These are phyloP conservation scores for Camelina hispida DNA, from an alignment of 345 rosid genomes.

Conservation along the genomic window DNA sequence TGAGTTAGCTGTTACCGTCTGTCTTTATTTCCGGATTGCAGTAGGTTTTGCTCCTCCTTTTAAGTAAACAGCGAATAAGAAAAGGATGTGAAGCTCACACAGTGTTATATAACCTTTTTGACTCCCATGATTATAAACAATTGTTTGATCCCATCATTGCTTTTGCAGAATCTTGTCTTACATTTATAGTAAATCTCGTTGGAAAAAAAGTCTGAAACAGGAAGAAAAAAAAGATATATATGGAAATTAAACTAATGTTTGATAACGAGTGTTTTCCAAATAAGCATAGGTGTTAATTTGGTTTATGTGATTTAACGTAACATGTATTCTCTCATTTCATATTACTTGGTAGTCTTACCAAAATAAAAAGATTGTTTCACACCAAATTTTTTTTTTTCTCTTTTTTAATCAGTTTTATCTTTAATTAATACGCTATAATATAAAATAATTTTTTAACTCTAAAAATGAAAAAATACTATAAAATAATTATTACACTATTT, in stretches of 20 bases:
- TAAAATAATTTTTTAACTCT: too few species aligned
- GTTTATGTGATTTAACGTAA: neutral
- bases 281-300: constrained; percentile 7
- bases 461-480: too few species aligned
- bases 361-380: too few species aligned
- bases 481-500: too few species aligned
- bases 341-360: too few species aligned
- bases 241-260: neutral
- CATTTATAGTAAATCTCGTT: constrained; percentile 7
- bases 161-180: neutral
- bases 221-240: neutral
- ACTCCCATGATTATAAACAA: constrained; percentile 3
- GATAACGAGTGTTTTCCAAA: constrained; percentile 7
- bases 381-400: too few species aligned
- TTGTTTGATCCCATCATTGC: constrained; percentile 18
- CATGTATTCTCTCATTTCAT: neutral
- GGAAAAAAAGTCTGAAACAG: neutral
- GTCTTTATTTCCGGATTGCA: constrained; percentile 9
- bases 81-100: constrained; percentile 22
- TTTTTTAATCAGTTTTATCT: too few species aligned
- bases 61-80: constrained; percentile 34
- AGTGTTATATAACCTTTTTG: neutral
- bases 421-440: too few species aligned
- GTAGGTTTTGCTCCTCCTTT: constrained; percentile 29
- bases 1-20: constrained; percentile 4